Evolutionary conservation across 805 yeast genomes (phyloP), one percentile per base, ranked within the genome.

Genomic region (Yamadazyma ubonensis): DNA sequence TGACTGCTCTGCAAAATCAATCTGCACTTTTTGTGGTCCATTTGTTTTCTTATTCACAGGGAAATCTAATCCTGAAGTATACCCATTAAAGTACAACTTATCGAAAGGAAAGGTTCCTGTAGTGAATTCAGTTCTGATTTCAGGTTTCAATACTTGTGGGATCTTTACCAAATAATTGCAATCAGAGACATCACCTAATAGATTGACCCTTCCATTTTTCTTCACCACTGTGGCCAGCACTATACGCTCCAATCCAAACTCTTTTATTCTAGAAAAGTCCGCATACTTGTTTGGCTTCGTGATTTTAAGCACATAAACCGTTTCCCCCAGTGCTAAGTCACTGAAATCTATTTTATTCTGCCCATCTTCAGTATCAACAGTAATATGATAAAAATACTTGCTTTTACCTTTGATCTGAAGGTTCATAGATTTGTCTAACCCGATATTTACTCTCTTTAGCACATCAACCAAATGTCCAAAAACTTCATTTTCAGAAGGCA

Each of bases 341-440:
- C 10, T 18, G 6, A 16, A 16, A 18, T 21, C 14, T 2, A 29
- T 16, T 14, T 8, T 19, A 16, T 22, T 7, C 10, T 15, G 14
- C 6, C 36, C 27, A 15, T 14, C 16, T 10, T 25, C 16, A 16
- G 1, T 30, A 3, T 8, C 5, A 18, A 18, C 30, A n/a, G 50
- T 39, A 10, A 61, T 42, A 20, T 44, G 36, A 26, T 45, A 30
- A 28, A 58, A 55, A 43, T 67, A 65, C 42, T 65, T 65, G 39
- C 71, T 65, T 9, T 39, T 39, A 1, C 62, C 63, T 28, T 46
- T 51, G 6, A 52, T 29, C 3, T 25, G 35, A 9, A 48, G 38
- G 11, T 44, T 44, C 6, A 41, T 31, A 4, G 41, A 30, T 10
- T 41, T 43, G 15, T 41, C 46, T 19, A 46, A 29, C 6, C 53